phyloP scores from a whole-genome alignment of 2,329 filamentous ascomycete genomes.

The Colletotrichum sp. region DNA sequence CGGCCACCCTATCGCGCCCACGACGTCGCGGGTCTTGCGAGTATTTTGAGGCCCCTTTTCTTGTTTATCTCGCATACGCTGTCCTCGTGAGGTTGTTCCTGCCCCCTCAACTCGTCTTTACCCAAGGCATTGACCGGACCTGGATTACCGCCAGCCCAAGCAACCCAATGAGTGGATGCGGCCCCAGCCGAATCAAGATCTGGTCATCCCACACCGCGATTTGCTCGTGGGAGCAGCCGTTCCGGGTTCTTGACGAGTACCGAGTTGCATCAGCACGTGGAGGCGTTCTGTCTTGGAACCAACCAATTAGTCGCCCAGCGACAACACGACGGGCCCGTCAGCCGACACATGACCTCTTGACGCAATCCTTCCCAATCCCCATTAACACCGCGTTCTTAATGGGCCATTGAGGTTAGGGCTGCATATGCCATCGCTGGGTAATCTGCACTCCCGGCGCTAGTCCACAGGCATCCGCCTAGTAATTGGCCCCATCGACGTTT shows the following conservation, averaged over 20 bases:
- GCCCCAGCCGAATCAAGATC: neutral
- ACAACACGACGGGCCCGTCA: neutral
- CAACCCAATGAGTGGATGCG: neutral
- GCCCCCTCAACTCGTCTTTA: neutral
- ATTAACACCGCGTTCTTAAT: conserved; percentile 2
- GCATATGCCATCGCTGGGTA: conserved; percentile 19
- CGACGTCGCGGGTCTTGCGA: neutral
- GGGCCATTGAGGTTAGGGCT: conserved; percentile 14
- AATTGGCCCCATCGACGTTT: neutral
- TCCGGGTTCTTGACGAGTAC: neutral
- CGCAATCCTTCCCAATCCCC: neutral
- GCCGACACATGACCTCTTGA: conserved; percentile 7
- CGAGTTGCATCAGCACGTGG: neutral
- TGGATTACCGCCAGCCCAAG: neutral
- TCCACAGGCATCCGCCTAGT: conserved; percentile 15
- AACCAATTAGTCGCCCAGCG: neutral
- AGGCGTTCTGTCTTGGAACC: neutral
- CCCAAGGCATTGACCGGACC: neutral
- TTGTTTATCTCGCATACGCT: neutral
- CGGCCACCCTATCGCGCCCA: neutral
- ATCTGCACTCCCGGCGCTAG: conserved; percentile 15
- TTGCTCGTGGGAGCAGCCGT: neutral
- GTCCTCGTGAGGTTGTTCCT: neutral
- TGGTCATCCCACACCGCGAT: neutral
- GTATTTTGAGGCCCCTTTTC: neutral